These are phyloP conservation scores for Vitis labrusca DNA, from an alignment of 164 flowering plant species.

Conservation along the genomic window DNA sequence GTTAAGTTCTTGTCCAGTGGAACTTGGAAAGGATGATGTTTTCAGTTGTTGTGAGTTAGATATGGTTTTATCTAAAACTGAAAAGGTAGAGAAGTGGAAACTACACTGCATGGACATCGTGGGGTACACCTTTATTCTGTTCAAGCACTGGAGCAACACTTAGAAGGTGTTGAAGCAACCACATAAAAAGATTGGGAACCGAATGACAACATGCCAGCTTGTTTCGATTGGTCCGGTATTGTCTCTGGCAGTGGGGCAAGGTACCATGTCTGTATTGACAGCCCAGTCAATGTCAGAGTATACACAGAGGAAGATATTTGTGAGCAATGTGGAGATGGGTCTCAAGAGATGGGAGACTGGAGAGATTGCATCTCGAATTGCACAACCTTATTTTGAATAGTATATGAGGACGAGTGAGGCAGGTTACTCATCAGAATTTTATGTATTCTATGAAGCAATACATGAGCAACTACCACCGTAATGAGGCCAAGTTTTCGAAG, in stretches of 20 bases:
- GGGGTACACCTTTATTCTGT: constrained; percentile 25
- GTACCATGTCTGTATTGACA: neutral
- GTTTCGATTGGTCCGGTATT: constrained; percentile 24
- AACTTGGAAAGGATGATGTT: constrained; percentile 51
- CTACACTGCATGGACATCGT: constrained; percentile 37
- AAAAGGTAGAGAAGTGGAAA: constrained; percentile 67
- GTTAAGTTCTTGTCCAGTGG: constrained; percentile 5
- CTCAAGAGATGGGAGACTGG: too few species aligned
- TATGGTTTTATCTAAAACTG: constrained; percentile 51
- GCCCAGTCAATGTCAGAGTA: constrained; percentile 13
- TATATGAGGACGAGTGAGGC: too few species aligned
- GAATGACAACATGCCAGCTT: constrained; percentile 32
- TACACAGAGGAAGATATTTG: too few species aligned
- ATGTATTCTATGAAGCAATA: too few species aligned
- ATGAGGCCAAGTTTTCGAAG: too few species aligned
- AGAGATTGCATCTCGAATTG: too few species aligned
- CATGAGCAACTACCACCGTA: too few species aligned
- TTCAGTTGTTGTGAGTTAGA: constrained; percentile 64
- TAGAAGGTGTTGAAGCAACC: constrained; percentile 28
- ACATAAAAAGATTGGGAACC: constrained; percentile 33
- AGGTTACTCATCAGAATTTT: too few species aligned
- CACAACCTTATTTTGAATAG: too few species aligned
- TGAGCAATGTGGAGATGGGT: too few species aligned
- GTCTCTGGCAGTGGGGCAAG: neutral
- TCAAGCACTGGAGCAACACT: constrained; percentile 31